A percentile compares a stretch with the other conserved stretches of the same genome.
These are phyloP conservation scores for Cladobotryum mycophilum DNA, from an alignment of 2,329 filamentous ascomycete genomes.

Conservation along the genomic window DNA sequence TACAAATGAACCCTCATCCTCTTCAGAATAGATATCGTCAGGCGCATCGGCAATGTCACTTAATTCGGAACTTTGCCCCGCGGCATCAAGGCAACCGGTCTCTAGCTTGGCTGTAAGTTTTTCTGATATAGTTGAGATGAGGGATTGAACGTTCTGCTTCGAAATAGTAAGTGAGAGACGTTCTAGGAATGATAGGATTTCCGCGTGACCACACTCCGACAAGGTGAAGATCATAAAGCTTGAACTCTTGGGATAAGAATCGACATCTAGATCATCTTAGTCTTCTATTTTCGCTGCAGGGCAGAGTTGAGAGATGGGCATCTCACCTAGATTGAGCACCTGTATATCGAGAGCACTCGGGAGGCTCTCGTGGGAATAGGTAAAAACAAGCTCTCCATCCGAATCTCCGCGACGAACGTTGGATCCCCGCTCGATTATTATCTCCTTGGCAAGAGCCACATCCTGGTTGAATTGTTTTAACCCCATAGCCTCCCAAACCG, in stretches of 20 bases:
- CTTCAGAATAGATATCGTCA: not conserved
- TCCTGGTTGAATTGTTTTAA: constrained; percentile 60
- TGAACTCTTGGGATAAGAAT: constrained; percentile 32
- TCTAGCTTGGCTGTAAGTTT: constrained; percentile 2
- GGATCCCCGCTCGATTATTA: constrained; percentile 43
- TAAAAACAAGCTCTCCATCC: constrained; percentile 66
- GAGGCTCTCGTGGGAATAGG: constrained; percentile 32
- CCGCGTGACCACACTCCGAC: constrained; percentile 27
- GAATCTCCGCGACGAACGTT: constrained; percentile 56
- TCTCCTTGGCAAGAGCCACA: constrained; percentile 30
- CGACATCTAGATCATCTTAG: constrained; percentile 20
- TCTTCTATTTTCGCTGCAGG: not conserved
- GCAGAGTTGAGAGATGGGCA: not conserved
- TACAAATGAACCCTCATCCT: not conserved
- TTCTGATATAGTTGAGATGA: constrained; percentile 6
- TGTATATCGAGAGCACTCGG: constrained; percentile 29
- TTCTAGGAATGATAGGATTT: constrained; percentile 40
- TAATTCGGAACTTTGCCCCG: not conserved
- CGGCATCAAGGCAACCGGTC: no score
- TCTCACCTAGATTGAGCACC: constrained; percentile 29
- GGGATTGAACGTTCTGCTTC: constrained; percentile 3
- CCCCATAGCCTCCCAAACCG: constrained; percentile 44
- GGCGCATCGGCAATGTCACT: not conserved
- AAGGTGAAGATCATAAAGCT: constrained; percentile 40
- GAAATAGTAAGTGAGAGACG: constrained; percentile 27